These are phyloP conservation scores for Cryptosporidium xiaoi DNA, from an alignment of 169 alveolate genomes.

Conservation along the genomic window DNA sequence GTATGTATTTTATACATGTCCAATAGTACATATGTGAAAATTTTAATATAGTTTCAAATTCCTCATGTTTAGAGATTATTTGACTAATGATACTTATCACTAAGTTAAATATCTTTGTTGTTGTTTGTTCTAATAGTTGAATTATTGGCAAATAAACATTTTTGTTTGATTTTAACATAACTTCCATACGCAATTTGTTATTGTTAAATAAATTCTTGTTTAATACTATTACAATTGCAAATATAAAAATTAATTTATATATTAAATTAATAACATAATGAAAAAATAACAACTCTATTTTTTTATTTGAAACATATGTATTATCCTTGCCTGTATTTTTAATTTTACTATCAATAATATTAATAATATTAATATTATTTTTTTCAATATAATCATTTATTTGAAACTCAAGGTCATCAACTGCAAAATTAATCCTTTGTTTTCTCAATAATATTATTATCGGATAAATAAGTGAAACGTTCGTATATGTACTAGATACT, in stretches of 20 bases:
- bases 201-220: neutral
- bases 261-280: constrained; percentile 6
- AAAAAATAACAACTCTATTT: neutral
- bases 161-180: neutral
- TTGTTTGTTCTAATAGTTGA: constrained; percentile 34
- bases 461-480: constrained; percentile 22
- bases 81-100: neutral
- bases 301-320: neutral
- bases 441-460: constrained; percentile 27
- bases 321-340: neutral
- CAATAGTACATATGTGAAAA: constrained; percentile 3
- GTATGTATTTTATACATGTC: constrained; percentile 17
- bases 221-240: constrained; percentile 9
- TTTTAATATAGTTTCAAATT: neutral
- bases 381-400: constrained; percentile 29
- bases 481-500: neutral
- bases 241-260: constrained; percentile 22
- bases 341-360: neutral
- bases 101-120: constrained; percentile 1
- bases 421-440: constrained; percentile 42
- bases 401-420: constrained; percentile 55
- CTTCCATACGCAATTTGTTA: neutral
- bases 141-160: constrained; percentile 20
- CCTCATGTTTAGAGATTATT: neutral
- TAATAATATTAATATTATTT: neutral